Percentiles rank a stretch among this genome's conserved stretches.
Evolutionary conservation across 202 grass and related monocot genomes (phyloP).

Genomic region (Schoenoplectus tabernaemontani): DNA sequence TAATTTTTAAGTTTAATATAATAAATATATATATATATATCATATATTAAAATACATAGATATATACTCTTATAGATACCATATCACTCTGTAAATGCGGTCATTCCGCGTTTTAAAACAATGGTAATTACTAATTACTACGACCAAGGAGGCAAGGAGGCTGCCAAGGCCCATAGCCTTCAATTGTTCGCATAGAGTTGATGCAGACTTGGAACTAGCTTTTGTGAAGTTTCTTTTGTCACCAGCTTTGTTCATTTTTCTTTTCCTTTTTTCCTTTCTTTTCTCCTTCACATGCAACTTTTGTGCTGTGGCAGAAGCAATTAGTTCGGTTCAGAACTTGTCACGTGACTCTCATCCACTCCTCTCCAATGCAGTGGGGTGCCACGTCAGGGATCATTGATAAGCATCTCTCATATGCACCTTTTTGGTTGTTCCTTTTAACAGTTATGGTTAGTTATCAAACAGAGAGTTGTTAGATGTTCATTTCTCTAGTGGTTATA

Average conservation of each 20-base stretch:
- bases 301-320: constrained; percentile 11
- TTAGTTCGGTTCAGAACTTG: constrained; percentile 6
- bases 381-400: neutral
- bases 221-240: constrained; percentile 11
- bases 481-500: neutral
- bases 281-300: constrained; percentile 5
- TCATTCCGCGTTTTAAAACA: no score
- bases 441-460: neutral
- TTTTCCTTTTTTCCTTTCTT: neutral
- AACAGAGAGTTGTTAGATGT: neutral
- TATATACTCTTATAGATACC: no score
- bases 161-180: neutral
- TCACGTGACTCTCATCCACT: constrained; percentile 11
- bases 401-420: neutral
- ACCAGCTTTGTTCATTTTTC: neutral
- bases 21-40: no score
- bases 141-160: neutral
- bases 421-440: neutral
- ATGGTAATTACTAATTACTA: no score
- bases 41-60: no score
- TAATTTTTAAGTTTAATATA: no score
- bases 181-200: neutral
- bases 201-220: neutral
- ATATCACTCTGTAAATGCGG: no score
- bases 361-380: constrained; percentile 12